Evolutionary conservation across 2,329 filamentous ascomycete species (phyloP), one percentile per base, ranked within the genome.

Genomic region (Aspergillus oerlinghausenensis): DNA sequence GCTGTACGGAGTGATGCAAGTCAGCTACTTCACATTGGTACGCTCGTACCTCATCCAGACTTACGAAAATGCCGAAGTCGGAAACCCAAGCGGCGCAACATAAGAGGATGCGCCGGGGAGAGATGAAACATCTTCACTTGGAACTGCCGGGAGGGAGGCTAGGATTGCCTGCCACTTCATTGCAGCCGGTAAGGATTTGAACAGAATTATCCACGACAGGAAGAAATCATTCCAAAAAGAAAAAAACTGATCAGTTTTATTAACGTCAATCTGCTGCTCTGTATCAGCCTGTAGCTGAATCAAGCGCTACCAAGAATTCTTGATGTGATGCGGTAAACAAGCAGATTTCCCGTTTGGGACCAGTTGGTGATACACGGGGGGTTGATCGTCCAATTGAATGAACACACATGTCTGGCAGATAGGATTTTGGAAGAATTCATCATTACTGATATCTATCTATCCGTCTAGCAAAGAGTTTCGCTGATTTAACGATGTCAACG

Each of bases 41-140:
- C 17, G n/a, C 17, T 23, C 2, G 23, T 23, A 23, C 23, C 23
- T 19, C 26, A 50, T 11, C 7, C 28, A 49, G 19, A 61, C 60
- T 53, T 73, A 80, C 28, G 76, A 74, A 64, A 81, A 83, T 8
- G 75, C 77, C 4, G 75, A 75, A 0, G 80, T 81, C 5, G 80
- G 81, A 57, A 82, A 82, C 3, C 76, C 79, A 9, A 75, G 70
- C 0, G 78, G 74, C 17, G 66, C 67, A n/a, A 65, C 59, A 53
- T 62, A 70, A 4, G 60, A 65, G 4, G 60, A 45, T 11, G 52
- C 56, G 8, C 67, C 67, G 5, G 67, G 66, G 2, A 70, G 56
- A 9, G 59, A 59, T 14, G 57, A 54, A 19, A 58, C 51, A 6
- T 56, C 50, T 1, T 55, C 35, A 19, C 50, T 58, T 6, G 54